Base-by-base conservation (phyloP, 2,329 filamentous ascomycete species). In the Aspergillus puulaauensis region DNA sequence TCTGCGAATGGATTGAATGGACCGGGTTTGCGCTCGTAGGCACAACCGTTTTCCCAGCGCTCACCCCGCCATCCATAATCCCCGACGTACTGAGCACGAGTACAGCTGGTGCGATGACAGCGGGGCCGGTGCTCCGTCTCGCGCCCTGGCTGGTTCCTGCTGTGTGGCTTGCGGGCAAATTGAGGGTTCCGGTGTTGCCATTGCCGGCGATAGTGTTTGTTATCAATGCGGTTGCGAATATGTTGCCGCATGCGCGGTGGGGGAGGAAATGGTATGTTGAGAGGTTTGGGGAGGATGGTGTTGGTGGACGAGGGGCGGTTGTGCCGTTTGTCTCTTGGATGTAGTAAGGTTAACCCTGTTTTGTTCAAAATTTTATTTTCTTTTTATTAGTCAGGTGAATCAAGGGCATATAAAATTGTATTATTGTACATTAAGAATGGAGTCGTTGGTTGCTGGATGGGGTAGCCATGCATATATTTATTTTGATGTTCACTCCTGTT, bases 1-100 rank as follows among this genome's bases (percentile, higher is more conserved):
- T 96, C n/a, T 90, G 88, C 70, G 95, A 99, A 78, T 99, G 95
- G 95, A 73, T 96, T 53, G 95, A 99, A 80, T 99, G 95, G 95
- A 74, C 83, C 3, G 95, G 95, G 0, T 99, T 92, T 73, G 92
- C 88, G 80, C 83, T 96, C 27, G 69, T 76, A 11, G 78, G 75
- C 9, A 72, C 72, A 0, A 66, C 72, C 0, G 70, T 78, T 14
- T 73, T 45, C 61, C 49, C 59, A 31, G 41, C 61, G 8, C 41
- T 23, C 21, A 37, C 47, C 15, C 40, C 39, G 19, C 40, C 51
- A 15, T 46, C 51, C 23, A 8, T 53, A 2, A 44, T 53, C 15
- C 51, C 51, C 17, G 51, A 46, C 31, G 27, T 46, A 6, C 41
- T 53, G 6, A 33, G 33, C 15, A 39, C n/a, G 17, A 40, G 41